Conservation (phyloP, 345 rosid genomes). For the Syzygium oleosum region DNA sequence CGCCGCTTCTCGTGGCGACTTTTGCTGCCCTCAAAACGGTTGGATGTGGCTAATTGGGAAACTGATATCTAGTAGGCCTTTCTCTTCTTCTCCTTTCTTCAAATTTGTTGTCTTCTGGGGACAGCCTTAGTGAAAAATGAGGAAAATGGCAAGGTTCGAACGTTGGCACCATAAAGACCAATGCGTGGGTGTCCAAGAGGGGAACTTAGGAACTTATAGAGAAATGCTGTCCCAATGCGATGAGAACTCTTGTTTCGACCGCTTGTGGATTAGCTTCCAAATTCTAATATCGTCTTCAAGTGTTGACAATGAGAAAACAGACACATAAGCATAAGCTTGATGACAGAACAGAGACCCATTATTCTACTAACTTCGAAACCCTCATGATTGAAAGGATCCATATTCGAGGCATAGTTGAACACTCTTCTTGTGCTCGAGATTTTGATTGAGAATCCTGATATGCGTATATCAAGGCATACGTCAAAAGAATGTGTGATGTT, state of each 20-base stretch:
- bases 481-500: not conserved
- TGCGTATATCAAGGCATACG: not conserved
- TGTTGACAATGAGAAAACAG: not conserved
- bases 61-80: not conserved
- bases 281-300: not conserved
- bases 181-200: not conserved
- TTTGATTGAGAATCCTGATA: not conserved
- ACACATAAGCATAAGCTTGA: not conserved
- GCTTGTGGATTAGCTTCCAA: not conserved
- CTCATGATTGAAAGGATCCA: not conserved
- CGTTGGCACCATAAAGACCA: not conserved
- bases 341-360: not conserved
- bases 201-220: not conserved
- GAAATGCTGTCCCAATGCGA: not conserved
- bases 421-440: not conserved
- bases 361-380: not conserved
- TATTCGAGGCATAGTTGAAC: not conserved
- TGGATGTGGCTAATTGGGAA: not conserved
- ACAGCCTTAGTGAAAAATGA: not conserved
- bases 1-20: not conserved
- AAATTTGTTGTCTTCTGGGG: not conserved
- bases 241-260: not conserved
- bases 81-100: not conserved
- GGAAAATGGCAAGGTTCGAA: not conserved
- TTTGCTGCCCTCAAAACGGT: not conserved